Evolutionary conservation across 2,329 filamentous ascomycete genomes (phyloP).

Genomic region (Fusarium nurragi): DNA sequence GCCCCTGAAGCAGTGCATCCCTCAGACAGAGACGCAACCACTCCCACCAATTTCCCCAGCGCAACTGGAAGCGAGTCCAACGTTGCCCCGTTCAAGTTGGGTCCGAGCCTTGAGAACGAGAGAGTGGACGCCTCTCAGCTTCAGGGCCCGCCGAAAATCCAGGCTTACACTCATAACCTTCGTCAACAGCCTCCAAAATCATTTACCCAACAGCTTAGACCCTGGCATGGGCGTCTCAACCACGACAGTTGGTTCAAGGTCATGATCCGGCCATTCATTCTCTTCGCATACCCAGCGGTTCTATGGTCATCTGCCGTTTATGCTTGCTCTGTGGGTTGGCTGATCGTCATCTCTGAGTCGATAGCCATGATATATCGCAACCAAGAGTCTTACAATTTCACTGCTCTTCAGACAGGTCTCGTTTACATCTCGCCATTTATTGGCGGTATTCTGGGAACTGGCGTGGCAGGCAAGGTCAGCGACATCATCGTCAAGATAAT

Average conservation of each 20-base stretch:
- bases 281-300: slow-evolving; percentile 88
- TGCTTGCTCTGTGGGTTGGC: slow-evolving; percentile 88
- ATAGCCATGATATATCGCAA: slow-evolving; percentile 82
- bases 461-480: slow-evolving; percentile 86
- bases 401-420: slow-evolving; percentile 80
- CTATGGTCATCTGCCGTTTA: slow-evolving; percentile 90
- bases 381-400: slow-evolving; percentile 78
- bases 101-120: slow-evolving; percentile 54
- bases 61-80: slow-evolving; percentile 37
- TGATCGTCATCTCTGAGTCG: slow-evolving; percentile 92
- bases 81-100: slow-evolving; percentile 39
- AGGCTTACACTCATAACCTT: slow-evolving; percentile 75
- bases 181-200: slow-evolving; percentile 73
- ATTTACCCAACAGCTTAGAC: slow-evolving; percentile 77
- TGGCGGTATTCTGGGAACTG: slow-evolving; percentile 89
- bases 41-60: slow-evolving; percentile 7
- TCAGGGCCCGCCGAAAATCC: slow-evolving; percentile 47
- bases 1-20: not conserved
- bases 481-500: slow-evolving; percentile 86
- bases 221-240: slow-evolving; percentile 81
- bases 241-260: slow-evolving; percentile 83
- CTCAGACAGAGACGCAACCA: not conserved
- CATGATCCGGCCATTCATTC: slow-evolving; percentile 80
- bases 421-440: slow-evolving; percentile 92
- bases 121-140: slow-evolving; percentile 52